Conservation (phyloP, 1,139 yeast genomes). For the Geotrichum cucujoidarum region DNA sequence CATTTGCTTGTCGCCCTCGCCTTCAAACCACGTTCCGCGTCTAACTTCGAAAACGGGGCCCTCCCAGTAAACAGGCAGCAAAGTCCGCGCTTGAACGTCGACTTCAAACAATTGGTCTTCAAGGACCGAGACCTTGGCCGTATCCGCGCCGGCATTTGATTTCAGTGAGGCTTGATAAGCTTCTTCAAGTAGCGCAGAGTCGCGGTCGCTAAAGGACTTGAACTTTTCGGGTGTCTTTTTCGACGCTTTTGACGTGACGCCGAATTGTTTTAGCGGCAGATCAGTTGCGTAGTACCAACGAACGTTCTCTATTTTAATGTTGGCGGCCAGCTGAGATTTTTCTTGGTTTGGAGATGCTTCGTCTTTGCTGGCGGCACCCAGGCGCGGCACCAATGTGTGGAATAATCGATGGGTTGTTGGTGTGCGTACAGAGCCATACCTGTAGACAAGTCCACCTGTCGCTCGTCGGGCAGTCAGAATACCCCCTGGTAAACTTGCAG, state of each 20-base stretch:
- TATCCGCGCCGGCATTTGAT: background rate
- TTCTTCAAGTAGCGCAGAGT: conserved; percentile 56
- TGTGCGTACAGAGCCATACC: too few species aligned
- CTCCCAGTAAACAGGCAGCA: conserved; percentile 79
- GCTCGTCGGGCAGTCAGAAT: too few species aligned
- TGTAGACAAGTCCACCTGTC: too few species aligned
- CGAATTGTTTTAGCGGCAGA: conserved; percentile 64
- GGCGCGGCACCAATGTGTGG: too few species aligned
- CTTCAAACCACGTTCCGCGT: conserved; percentile 78
- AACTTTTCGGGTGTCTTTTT: conserved; percentile 50
- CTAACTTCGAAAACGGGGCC: conserved; percentile 84
- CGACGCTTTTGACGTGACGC: conserved; percentile 40
- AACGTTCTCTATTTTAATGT: background rate
- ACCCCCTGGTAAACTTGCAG: too few species aligned
- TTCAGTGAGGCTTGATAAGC: conserved; percentile 36
- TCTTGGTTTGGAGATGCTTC: background rate
- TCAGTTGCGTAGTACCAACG: conserved; percentile 84
- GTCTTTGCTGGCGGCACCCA: too few species aligned
- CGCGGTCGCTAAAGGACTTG: conserved; percentile 61
- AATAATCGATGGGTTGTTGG: too few species aligned
- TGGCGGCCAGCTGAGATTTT: background rate
- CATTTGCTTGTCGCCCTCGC: conserved; percentile 42
- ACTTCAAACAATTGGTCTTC: conserved; percentile 80
- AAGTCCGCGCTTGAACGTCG: conserved; percentile 48
- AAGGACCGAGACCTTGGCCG: conserved; percentile 51